Evolutionary conservation across 139 green algal species (phyloP), one percentile per base, ranked within the genome.

Genomic region (Astrephomene gubernaculifera): DNA sequence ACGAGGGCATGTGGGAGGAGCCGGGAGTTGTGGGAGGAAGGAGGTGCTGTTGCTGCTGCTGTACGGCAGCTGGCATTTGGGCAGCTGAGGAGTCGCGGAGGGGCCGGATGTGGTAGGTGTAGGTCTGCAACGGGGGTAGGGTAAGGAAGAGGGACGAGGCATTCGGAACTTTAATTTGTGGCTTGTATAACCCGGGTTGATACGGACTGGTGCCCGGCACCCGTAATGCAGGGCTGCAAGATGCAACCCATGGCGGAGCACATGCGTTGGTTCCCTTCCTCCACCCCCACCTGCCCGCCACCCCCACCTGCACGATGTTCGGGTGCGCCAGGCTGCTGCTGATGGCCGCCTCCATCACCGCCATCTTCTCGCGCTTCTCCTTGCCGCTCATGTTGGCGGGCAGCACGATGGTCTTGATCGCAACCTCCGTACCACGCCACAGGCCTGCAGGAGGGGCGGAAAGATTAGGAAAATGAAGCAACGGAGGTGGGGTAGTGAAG

Each of bases 281-380:
- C 49, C 49, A 57, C 49, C 49, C 12, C 12, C 49, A 12, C 14
- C 49, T 25, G 49, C 14, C 14, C n/a, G 9, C 9, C 44, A 31
- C 27, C 25, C 71, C 17, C n/a, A 80, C 71, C 63, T 88, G 70
- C 3, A 93, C 89, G 38, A 91, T 86, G 65, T 92, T 90, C 14
- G 82, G 80, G 71, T 92, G 86, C 22, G 71, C 67, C 43, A 92
- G 75, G 25, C 49, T 83, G 65, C 44, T 83, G 69, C 71, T 85
- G 72, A 93, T 93, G 61, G 90, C 90, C 24, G 90, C 85, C 71
- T 93, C 90, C 81, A 91, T 91, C 57, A 93, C 60, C 39, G 88
- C 90, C 85, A 91, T 91, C 83, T 89, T 89, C 82, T 91, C 83
- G 1, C 87, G 83, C 71, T 87, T 84, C 83, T 90, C 57, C 72